Conservation (phyloP, 371 early-diverging fungal genomes). For the Dichotomocladium elegans region DNA sequence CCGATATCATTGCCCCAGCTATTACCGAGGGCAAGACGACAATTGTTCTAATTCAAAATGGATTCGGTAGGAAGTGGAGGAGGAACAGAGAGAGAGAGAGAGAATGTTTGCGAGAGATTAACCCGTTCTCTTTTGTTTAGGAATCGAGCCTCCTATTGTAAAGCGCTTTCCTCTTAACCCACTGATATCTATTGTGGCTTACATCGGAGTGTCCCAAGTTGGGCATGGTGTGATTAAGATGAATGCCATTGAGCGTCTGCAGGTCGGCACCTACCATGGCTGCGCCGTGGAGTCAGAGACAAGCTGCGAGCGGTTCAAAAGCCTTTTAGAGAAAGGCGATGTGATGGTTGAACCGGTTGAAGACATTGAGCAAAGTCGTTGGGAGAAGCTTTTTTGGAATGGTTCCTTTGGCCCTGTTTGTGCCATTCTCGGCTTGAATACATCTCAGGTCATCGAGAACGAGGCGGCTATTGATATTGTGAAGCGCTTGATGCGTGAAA, state of each 20-base stretch:
- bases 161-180: constrained; percentile 64
- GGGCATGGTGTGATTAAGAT: constrained; percentile 56
- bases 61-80: constrained; percentile 50
- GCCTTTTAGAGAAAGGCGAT: constrained; percentile 42
- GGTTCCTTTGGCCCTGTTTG: constrained; percentile 73
- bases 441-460: constrained; percentile 53
- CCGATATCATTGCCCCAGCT: constrained; percentile 60
- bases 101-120: too few species aligned
- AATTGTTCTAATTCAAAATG: constrained; percentile 84
- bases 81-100: too few species aligned
- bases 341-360: constrained; percentile 42
- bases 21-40: constrained; percentile 50
- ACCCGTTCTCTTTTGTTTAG: neutral
- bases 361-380: constrained; percentile 66
- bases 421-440: constrained; percentile 62
- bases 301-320: constrained; percentile 24
- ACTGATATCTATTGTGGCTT: constrained; percentile 68
- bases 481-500: constrained; percentile 57
- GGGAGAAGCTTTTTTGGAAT: constrained; percentile 85
- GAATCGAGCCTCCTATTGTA: constrained; percentile 65
- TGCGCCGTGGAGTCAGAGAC: constrained; percentile 18
- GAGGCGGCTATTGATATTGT: constrained; percentile 47
- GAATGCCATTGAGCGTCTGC: constrained; percentile 26
- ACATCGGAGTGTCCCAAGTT: constrained; percentile 71
- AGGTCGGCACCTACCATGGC: constrained; percentile 20